A percentile compares a stretch with the other conserved stretches of the same genome.
Conservation (phyloP, 768 basidiomycete genomes). For the Kwoniella mangroviensis region DNA sequence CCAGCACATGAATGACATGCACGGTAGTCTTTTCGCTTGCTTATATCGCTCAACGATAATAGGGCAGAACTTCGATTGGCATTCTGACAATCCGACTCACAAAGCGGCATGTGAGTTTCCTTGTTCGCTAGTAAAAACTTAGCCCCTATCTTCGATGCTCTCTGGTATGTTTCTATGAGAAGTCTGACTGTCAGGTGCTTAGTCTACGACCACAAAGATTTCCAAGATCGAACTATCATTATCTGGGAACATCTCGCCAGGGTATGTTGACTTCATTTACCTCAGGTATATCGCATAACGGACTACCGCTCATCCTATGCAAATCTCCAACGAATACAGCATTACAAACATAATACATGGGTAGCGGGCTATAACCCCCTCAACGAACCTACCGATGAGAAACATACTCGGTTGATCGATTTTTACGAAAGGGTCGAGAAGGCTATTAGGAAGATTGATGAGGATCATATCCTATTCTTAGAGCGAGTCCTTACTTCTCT, state of each 20-base stretch:
- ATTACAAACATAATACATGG: constrained; percentile 79
- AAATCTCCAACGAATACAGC: constrained; percentile 46
- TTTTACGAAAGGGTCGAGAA: constrained; percentile 73
- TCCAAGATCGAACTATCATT: constrained; percentile 77
- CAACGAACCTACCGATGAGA: constrained; percentile 79
- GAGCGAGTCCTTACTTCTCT: constrained; percentile 62
- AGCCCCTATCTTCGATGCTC: not conserved
- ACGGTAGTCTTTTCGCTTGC: too few species aligned
- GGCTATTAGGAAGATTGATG: constrained; percentile 73
- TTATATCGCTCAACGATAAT: too few species aligned
- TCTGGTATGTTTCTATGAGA: not conserved
- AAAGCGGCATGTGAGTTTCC: constrained; percentile 45
- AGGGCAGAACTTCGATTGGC: constrained; percentile 69
- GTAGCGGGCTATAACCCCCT: constrained; percentile 85
- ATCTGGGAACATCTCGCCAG: constrained; percentile 76
- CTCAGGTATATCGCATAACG: not conserved
- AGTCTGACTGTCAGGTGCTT: constrained; percentile 7
- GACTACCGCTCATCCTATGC: not conserved
- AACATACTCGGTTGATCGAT: constrained; percentile 67
- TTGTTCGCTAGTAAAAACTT: not conserved
- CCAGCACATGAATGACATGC: not conserved
- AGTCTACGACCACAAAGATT: constrained; percentile 84
- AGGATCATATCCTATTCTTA: constrained; percentile 74
- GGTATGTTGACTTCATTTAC: constrained; percentile 20
- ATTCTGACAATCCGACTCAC: constrained; percentile 63